phyloP scores from a whole-genome alignment of 1,284 basidiomycete species.

The Irpex sp. region DNA sequence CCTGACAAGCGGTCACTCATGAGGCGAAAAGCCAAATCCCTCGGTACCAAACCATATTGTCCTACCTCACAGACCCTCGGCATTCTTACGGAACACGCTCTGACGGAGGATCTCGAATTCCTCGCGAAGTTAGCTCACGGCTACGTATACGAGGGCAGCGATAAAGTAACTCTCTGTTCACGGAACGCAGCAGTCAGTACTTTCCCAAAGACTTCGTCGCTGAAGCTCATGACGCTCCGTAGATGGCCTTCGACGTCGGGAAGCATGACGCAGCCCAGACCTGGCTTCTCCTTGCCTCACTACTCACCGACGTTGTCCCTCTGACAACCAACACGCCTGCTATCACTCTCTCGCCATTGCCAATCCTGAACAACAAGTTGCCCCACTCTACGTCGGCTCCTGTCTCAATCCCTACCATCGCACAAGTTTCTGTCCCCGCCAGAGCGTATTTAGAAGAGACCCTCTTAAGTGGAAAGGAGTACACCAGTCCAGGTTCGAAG shows the following conservation, averaged over 20 bases:
- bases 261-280: conserved; percentile 61
- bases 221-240: neutral
- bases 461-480: conserved; percentile 1
- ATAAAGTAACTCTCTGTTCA: conserved; percentile 47
- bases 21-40: conserved; percentile 41
- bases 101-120: conserved; percentile 39
- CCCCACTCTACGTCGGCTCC: conserved; percentile 43
- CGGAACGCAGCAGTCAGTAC: conserved; percentile 57
- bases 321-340: conserved; percentile 22
- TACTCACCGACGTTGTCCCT: conserved; percentile 49
- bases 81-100: conserved; percentile 35
- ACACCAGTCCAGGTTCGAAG: conserved; percentile 17
- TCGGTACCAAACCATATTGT: conserved; percentile 46
- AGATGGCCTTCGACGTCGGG: conserved; percentile 63
- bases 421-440: conserved; percentile 9
- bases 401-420: conserved; percentile 32
- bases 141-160: conserved; percentile 60
- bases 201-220: conserved; percentile 5
- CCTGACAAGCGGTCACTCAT: conserved; percentile 38
- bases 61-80: conserved; percentile 56
- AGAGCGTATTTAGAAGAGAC: conserved; percentile 21
- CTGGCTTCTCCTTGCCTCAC: conserved; percentile 64
- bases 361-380: conserved; percentile 21
- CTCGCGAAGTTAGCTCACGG: conserved; percentile 65
- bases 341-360: conserved; percentile 22